Evolutionary conservation across 1,284 basidiomycete species (phyloP).

Genomic region (Ganoderma lucidum): DNA sequence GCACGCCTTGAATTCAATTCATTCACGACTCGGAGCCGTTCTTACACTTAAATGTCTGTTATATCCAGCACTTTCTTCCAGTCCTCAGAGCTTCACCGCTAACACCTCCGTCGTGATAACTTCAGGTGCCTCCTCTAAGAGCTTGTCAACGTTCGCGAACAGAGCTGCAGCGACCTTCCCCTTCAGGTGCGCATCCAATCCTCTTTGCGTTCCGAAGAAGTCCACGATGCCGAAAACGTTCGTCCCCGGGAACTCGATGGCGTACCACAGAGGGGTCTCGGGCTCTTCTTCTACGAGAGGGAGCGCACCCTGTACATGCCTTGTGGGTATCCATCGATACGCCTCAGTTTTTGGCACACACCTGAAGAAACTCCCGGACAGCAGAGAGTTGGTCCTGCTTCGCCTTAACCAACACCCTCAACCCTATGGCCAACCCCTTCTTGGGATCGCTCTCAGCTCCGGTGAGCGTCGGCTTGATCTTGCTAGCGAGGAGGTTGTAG

Average conservation of each 20-base stretch:
- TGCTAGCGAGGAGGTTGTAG: slow-evolving; percentile 46
- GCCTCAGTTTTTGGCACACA: slow-evolving; percentile 17
- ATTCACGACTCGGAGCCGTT: no score
- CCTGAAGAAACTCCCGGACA: slow-evolving; percentile 48
- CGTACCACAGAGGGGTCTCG: slow-evolving; percentile 49
- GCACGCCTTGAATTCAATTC: no score
- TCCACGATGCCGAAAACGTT: slow-evolving; percentile 50
- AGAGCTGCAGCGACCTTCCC: slow-evolving; percentile 48
- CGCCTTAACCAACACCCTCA: slow-evolving; percentile 47
- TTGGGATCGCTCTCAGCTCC: slow-evolving; percentile 33
- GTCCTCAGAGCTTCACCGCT: slow-evolving; percentile 36
- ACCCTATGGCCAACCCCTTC: slow-evolving; percentile 43
- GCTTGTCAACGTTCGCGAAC: slow-evolving; percentile 44
- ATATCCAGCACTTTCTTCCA: no score
- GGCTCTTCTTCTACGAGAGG: slow-evolving; percentile 47
- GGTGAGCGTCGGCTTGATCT: slow-evolving; percentile 25
- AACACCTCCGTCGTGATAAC: slow-evolving; percentile 46
- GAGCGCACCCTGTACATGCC: slow-evolving; percentile 39
- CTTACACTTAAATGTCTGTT: no score
- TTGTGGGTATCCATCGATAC: neutral
- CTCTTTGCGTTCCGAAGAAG: slow-evolving; percentile 46
- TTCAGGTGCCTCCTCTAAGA: slow-evolving; percentile 44
- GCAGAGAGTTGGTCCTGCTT: slow-evolving; percentile 47
- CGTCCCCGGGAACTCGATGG: slow-evolving; percentile 48
- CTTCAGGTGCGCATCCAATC: slow-evolving; percentile 45